Evolutionary conservation across 2,329 filamentous ascomycete species (phyloP), one percentile per base, ranked within the genome.

Genomic region (Aspergillus ruber): DNA sequence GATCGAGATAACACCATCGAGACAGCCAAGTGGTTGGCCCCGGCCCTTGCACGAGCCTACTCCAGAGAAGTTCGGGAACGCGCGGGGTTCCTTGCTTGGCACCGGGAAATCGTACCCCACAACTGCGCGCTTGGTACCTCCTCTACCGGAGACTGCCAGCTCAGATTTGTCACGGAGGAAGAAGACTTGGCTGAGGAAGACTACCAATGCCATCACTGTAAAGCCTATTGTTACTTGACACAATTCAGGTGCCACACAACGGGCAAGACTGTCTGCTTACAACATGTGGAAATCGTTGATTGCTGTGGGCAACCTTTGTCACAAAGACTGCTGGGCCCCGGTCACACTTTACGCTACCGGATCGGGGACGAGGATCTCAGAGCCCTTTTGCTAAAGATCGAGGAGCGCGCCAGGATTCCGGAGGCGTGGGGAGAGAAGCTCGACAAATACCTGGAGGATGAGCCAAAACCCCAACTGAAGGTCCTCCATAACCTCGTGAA

Each of bases 21-120:
- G 57, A 96, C 89, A 2, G 89, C 93, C 1, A 95, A 93, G 69
- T 98, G 93, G 93, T 77, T 98, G 13, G 87, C 86, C 2, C 91
- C 91, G 0, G 93, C 93, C 1, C 72, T 98, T 18, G 81, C 88
- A 44, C 81, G 87, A 42, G 86, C 95, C 61, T 81, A 82, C 55
- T 80, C 83, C 49, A 82, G 88, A 27, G 93, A 97, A 70, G 59
- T 83, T 1, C 68, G 72, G 2, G 81, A 86, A 52, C 81, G 93
- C 45, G 76, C 82, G 43, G 73, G 77, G 1, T 90, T 97, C 59
- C 63, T 86, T 6, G 69, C 76, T 4, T 83, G 81, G 44, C 86
- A 90, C 61, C 75, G 77, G 46, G 77, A 80, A 51, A 60, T 66
- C 18, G 67, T 68, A 6, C 68, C 74, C 12, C 82, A 85, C 58